Evolutionary conservation across 2,329 filamentous ascomycete species (phyloP).

Genomic region (Colletotrichum sp.): DNA sequence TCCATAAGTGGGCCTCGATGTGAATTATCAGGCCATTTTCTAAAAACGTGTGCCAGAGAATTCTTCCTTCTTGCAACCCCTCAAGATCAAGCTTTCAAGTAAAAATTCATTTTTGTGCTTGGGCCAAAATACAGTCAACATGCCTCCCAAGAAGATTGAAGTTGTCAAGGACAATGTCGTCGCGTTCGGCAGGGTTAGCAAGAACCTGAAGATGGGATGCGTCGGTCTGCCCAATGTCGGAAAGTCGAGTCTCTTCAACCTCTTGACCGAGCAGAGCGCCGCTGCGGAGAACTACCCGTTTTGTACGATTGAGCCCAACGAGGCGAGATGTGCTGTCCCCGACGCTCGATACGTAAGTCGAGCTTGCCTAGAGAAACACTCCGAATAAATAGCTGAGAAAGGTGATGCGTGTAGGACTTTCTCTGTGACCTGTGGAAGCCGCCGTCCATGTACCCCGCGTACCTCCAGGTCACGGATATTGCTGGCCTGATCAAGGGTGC

Average conservation of each 20-base stretch:
- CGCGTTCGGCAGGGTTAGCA: conserved; percentile 47
- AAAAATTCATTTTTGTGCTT: background rate
- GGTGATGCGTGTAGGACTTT: conserved; percentile 39
- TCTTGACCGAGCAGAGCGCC: conserved; percentile 50
- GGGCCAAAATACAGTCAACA: conserved; percentile 23
- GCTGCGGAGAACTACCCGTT: conserved; percentile 51
- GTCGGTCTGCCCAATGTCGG: conserved; percentile 51
- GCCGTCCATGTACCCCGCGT: conserved; percentile 49
- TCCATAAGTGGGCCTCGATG: background rate
- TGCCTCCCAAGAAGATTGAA: conserved; percentile 47
- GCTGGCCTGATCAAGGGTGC: conserved; percentile 50
- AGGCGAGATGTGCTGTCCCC: conserved; percentile 49
- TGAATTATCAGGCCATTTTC: conserved; percentile 9
- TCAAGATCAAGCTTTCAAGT: background rate
- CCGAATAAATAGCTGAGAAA: background rate
- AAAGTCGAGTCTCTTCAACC: conserved; percentile 50
- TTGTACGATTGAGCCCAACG: conserved; percentile 52
- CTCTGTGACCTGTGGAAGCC: conserved; percentile 51
- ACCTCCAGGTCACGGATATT: conserved; percentile 50
- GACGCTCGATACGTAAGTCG: conserved; percentile 47
- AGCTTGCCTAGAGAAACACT: background rate
- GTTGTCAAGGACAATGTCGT: conserved; percentile 47
- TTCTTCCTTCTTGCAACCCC: background rate
- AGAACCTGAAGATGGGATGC: conserved; percentile 53
- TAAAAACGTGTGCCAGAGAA: background rate